Evolutionary conservation across 208 protist genomes (phyloP), one percentile per base, ranked within the genome.

Genomic region (Trypanosoma platydactyli): DNA sequence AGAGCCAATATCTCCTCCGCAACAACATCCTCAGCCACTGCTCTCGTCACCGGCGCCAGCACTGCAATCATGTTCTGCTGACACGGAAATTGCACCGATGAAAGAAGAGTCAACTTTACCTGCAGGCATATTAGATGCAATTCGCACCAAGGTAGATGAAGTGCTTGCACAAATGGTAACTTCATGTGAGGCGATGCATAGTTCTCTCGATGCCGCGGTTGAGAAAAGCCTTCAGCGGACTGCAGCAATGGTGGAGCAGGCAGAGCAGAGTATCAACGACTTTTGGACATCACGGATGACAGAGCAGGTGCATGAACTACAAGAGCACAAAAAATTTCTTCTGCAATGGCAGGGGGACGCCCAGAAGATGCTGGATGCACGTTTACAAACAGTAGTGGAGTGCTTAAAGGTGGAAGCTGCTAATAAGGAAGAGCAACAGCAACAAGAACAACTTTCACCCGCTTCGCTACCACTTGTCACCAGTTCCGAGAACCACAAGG

Each of bases 151-250:
- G 27, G 46, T 68, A 27, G 24, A 60, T 25, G 63, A 11, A 15
- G 38, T 40, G 18, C 63, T 52, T n/a, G 15, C 30, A 22, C 63
- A 59, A 56, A 71, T 56, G 12, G 22, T 38, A 29, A 13, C 42
- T 7, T 45, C 64, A 1, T 52, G 48, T 33, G 33, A 71, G 16
- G 30, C 64, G 3, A 29, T 53, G 45, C 54, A 42, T 50, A 7
- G 22, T 24, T 54, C 54, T 30, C 56, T 71, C 53, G 44, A 52
- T 18, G 54, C 27, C 29, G 50, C 57, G 4, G 48, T 64, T 40
- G 46, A 63, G 18, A 6, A 25, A 22, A 57, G 22, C 27, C 13
- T 71, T 18, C 42, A 58, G 20, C 45, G 50, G 25, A 42, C 66
- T 41, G 55, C 53, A 49, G 57, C 5, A 7, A 46, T 71, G 9